Base-by-base conservation (phyloP, 768 basidiomycete genomes). In the Boletus barrowsii region DNA sequence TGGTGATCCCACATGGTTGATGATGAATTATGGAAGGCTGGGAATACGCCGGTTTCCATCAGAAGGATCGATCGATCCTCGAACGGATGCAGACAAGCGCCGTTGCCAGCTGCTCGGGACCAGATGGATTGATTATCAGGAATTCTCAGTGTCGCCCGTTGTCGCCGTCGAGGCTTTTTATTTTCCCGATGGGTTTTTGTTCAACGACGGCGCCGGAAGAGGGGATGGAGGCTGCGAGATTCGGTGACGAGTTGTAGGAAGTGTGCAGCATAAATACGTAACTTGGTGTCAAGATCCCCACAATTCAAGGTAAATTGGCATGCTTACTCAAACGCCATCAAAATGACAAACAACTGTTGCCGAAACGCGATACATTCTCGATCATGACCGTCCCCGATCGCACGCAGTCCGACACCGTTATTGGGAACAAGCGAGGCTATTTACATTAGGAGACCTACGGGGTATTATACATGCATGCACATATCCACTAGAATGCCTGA, bases 401-500 rank as follows among this genome's bases (percentile, higher is more conserved):
- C 53, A 47, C 30, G 22, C 20, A 30, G 22, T 44, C 41, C 33
- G 46, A 55, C 32, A 41, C 36, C 42, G 49, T 35, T 33, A 24
- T 37, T 41, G 49, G 24, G 44, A 48, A 49, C 48, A 53, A 57
- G 50, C 33, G 36, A 60, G 49, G 56, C 64, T 72, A 72, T 65
- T 41, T 71, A 70, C 61, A 70, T 70, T 72, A 69, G 47, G 60
- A 58, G 57, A 41, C 39, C 55, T 62, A 60, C 58, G 29, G 49
- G 47, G 66, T 70, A 72, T 66, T 68, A 66, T 72, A 70, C 70
- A 72, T 68, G 68, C 62, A 72, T 72, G 68, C 68, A 71, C 67
- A 70, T 64, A 71, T 70, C 68, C 68, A 70, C 68, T 71, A 71
- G 53, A 61, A 68, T 68, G 69, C 62, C 58, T 48, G 59, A 63